phyloP scores from a whole-genome alignment of 257 asterid species.

The Solanum clarkiae region DNA sequence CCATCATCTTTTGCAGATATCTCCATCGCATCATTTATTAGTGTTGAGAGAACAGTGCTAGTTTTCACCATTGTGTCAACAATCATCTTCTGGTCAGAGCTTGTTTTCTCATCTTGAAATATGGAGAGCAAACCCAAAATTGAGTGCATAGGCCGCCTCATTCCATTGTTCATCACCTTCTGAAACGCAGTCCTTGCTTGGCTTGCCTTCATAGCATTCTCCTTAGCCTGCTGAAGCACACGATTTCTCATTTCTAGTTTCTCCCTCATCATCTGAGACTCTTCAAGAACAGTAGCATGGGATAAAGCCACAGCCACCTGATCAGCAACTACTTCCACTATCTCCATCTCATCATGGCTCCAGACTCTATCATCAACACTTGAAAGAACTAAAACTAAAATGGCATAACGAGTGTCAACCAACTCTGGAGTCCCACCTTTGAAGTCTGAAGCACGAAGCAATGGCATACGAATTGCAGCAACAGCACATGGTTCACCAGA shows the following conservation, averaged over 20 bases:
- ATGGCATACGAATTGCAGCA: conserved; percentile 33
- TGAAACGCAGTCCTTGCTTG: conserved; percentile 30
- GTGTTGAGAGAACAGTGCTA: conserved; percentile 22
- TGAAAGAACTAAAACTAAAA: conserved; percentile 26
- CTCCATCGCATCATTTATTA: conserved; percentile 33
- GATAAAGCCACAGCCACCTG: conserved; percentile 42
- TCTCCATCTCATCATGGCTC: conserved; percentile 29
- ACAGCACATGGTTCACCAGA: conserved; percentile 19
- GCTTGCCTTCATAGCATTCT: conserved; percentile 35
- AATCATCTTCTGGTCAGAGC: conserved; percentile 24
- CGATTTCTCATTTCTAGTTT: conserved; percentile 23
- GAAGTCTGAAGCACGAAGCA: conserved; percentile 28
- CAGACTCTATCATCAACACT: conserved; percentile 12
- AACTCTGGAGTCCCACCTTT: conserved; percentile 37
- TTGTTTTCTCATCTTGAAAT: conserved; percentile 13
- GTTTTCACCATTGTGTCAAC: conserved; percentile 23
- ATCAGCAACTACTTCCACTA: conserved; percentile 45
- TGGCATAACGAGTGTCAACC: conserved; percentile 23
- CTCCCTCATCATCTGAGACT: conserved; percentile 30
- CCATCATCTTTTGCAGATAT: conserved; percentile 39
- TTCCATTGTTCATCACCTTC: conserved; percentile 37
- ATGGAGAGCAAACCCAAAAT: conserved; percentile 25
- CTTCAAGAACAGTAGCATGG: conserved; percentile 40
- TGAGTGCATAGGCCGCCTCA: conserved; percentile 41
- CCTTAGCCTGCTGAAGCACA: conserved; percentile 23